phyloP scores from a whole-genome alignment of 2,329 filamentous ascomycete species.

The Teratosphaeria gauchensis region DNA sequence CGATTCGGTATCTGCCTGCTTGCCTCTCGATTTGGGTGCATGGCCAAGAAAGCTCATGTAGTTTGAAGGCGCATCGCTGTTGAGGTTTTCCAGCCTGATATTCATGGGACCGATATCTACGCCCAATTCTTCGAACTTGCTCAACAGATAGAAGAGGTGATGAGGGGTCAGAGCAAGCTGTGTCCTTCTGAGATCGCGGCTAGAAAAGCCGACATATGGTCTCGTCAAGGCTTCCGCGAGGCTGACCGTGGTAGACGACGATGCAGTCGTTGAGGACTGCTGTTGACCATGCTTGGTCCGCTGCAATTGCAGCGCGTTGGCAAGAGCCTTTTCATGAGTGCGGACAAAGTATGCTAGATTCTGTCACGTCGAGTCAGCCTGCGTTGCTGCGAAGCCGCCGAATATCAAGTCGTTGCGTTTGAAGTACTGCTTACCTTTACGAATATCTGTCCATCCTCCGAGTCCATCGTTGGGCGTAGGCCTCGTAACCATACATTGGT shows the following conservation, averaged over 20 bases:
- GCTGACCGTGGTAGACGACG: constrained; percentile 55
- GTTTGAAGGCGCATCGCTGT: constrained; percentile 77
- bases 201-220: constrained; percentile 74
- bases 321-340: constrained; percentile 92
- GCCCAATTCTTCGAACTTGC: constrained; percentile 79
- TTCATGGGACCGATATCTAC: constrained; percentile 95
- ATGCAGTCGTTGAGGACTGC: constrained; percentile 26
- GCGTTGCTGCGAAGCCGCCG: background rate
- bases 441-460: constrained; percentile 82
- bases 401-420: background rate
- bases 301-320: constrained; percentile 84
- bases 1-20: constrained; percentile 74
- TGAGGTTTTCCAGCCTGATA: constrained; percentile 85
- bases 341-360: constrained; percentile 94
- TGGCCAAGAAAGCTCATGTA: constrained; percentile 93
- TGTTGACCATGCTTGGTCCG: constrained; percentile 50
- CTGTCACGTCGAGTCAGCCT: constrained; percentile 37
- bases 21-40: constrained; percentile 68
- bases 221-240: constrained; percentile 81
- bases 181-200: constrained; percentile 74
- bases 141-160: constrained; percentile 92
- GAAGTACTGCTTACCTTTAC: constrained; percentile 57
- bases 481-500: constrained; percentile 14
- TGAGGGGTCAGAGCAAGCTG: constrained; percentile 91
- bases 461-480: constrained; percentile 52